Evolutionary conservation across 176 grass and related monocot genomes (phyloP).

Genomic region (Rhynchospora breviuscula): DNA sequence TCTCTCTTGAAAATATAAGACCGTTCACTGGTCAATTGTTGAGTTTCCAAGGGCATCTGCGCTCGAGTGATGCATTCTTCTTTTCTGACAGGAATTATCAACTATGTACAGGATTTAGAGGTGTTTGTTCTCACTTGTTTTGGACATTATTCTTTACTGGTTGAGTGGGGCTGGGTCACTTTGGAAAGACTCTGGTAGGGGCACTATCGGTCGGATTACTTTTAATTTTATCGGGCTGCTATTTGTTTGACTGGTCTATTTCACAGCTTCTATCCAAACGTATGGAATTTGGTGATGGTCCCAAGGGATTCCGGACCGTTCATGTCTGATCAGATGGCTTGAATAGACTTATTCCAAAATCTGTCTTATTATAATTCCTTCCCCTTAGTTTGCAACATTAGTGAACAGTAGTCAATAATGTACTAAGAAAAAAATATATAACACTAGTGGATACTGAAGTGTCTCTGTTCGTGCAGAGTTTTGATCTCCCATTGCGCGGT

Average conservation of each 20-base stretch:
- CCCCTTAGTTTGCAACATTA: too few species aligned
- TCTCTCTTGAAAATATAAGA: too few species aligned
- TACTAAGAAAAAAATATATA: too few species aligned
- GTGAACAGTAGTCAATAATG: too few species aligned
- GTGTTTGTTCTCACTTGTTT: constrained; percentile 12
- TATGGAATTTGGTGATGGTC: neutral
- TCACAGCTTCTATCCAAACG: neutral
- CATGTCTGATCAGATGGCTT: neutral
- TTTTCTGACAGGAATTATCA: neutral
- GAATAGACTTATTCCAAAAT: neutral
- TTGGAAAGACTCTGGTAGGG: neutral
- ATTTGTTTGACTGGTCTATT: neutral
- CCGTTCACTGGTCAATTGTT: neutral
- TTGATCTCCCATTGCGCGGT: too few species aligned
- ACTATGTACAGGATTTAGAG: neutral
- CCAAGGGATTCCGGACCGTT: neutral
- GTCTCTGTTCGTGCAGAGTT: too few species aligned
- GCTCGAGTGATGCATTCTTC: neutral
- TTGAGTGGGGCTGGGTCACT: neutral
- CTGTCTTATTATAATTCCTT: too few species aligned
- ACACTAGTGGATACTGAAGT: too few species aligned
- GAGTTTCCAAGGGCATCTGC: neutral
- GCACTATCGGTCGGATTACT: neutral
- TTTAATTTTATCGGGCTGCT: neutral
- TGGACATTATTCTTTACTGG: neutral